A percentile compares a stretch with the other conserved stretches of the same genome.
phyloP scores from a whole-genome alignment of 1,284 basidiomycete genomes.

The Xerocomus minutiporus region DNA sequence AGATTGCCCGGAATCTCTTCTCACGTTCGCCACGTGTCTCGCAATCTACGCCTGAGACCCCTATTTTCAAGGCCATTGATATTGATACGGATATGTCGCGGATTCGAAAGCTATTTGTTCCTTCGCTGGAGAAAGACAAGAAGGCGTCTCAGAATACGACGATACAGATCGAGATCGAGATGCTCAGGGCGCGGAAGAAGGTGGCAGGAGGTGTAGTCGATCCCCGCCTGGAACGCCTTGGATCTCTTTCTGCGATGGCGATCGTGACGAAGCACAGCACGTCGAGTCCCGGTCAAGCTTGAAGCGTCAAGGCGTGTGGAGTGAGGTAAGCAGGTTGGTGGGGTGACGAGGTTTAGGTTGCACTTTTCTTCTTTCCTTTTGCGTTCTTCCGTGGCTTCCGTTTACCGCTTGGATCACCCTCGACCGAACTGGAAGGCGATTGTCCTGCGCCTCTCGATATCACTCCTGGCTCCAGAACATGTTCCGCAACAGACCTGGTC shows the following conservation, averaged over 20 bases:
- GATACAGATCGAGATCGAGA: background rate
- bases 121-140: background rate
- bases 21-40: background rate
- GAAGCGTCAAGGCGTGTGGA: background rate
- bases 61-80: too few relatives aligned
- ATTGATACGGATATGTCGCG: background rate
- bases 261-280: background rate
- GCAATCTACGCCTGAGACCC: background rate
- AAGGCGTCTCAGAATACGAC: background rate
- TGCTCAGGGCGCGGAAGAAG: background rate
- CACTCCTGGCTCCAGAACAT: background rate
- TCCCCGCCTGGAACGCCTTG: background rate
- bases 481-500: background rate
- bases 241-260: background rate
- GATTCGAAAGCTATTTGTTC: conserved; percentile 1
- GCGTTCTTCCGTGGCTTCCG: background rate
- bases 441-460: background rate
- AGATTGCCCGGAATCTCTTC: conserved; percentile 1
- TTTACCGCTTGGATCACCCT: too few relatives aligned
- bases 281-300: background rate
- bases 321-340: background rate
- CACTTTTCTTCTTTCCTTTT: background rate
- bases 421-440: background rate
- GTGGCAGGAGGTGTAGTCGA: background rate
- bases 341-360: background rate